Evolutionary conservation across 768 basidiomycete genomes (phyloP), one percentile per base, ranked within the genome.

Genomic region (Nidula microcarpa): DNA sequence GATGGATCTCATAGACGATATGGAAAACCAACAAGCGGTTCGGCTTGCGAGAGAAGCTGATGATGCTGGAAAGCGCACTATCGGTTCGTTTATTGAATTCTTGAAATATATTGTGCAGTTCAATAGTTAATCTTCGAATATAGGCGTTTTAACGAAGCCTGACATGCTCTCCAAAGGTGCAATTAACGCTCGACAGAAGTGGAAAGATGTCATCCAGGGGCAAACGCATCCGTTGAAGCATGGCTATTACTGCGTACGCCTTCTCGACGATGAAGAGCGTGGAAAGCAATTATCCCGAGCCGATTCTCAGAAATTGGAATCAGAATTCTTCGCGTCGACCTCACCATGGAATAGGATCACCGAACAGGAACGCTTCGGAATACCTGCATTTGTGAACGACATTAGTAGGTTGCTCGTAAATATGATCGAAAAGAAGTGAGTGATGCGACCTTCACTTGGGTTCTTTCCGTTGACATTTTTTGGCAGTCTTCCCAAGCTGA

Each of bases 131-230:
- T 18, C 35, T 39, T 60, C 5, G 16, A n/a, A 23, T 5, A 1
- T 57, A 88, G 87, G 84, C 4, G 78, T 89, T 1, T 72, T 89
- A 9, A 90, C 87, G 0, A 89, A 90, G 57, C 82, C 86, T 0
- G 89, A 91, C 57, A 71, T 64, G 4, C 64, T 90, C 1, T 62
- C 67, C 0, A 43, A 57, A 0, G 83, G 82, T 8, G 70, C 76
- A 2, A 72, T 62, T 3, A 68, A 75, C 43, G 44, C 71, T 44
- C 76, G 68, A 14, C 46, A 68, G 34, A 44, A 37, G 32, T 88
- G 86, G 84, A 66, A 71, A n/a, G 69, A 75, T 1, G 69, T 83
- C 3, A 65, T 88, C 5, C 72, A 80, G 53, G 82, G 80, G 33
- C 70, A 69, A 45, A 47, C 64, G 47, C 67, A 87, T 57, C 50